Conservation (phyloP, 2,329 filamentous ascomycete genomes). For the Davidsoniella eucalypti region DNA sequence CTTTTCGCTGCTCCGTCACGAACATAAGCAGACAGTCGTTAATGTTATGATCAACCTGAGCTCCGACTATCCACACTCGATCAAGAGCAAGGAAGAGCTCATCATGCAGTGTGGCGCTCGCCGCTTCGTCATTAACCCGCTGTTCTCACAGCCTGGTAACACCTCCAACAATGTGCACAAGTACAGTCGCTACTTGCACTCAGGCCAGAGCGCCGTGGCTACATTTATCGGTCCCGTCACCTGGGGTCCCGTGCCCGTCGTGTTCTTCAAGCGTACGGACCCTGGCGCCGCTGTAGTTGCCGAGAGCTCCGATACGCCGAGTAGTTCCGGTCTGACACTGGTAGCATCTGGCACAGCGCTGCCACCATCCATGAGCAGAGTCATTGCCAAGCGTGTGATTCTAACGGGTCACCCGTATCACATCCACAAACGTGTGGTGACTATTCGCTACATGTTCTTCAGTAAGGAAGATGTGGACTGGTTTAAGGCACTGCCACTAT, state of each 20-base stretch:
- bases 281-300: constrained; percentile 25
- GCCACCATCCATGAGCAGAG: constrained; percentile 56
- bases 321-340: constrained; percentile 44
- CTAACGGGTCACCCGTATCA: constrained; percentile 95
- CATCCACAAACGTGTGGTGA: constrained; percentile 96
- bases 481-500: constrained; percentile 93
- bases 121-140: constrained; percentile 70
- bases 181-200: constrained; percentile 80
- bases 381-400: constrained; percentile 86
- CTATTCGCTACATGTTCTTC: constrained; percentile 99
- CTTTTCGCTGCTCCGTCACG: constrained; percentile 80
- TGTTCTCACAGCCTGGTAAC: constrained; percentile 78
- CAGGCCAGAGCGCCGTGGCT: constrained; percentile 75
- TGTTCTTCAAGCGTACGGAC: constrained; percentile 61
- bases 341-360: constrained; percentile 78
- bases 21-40: constrained; percentile 81
- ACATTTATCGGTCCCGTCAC: constrained; percentile 80
- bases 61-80: constrained; percentile 55
- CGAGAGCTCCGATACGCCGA: constrained; percentile 23
- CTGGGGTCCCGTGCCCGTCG: constrained; percentile 79
- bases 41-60: constrained; percentile 82
- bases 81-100: constrained; percentile 85
- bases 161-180: constrained; percentile 97
- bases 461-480: constrained; percentile 86
- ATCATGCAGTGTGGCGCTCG: constrained; percentile 83